Conservation (phyloP, 2,329 filamentous ascomycete species). For the Phaeoacremonium minimum region DNA sequence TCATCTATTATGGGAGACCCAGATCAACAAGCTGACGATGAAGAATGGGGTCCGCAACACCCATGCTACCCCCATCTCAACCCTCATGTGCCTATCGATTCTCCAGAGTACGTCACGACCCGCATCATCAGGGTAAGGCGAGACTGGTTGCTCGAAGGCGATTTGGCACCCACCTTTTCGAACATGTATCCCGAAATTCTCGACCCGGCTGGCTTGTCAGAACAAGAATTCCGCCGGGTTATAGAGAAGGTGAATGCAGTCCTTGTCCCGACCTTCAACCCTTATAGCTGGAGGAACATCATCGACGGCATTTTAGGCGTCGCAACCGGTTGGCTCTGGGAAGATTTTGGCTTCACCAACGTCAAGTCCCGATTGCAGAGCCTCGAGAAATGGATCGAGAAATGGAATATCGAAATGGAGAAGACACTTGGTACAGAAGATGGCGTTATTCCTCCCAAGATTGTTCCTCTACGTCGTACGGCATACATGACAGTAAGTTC, state of each 20-base stretch:
- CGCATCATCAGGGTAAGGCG: conserved; percentile 87
- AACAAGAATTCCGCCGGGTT: conserved; percentile 80
- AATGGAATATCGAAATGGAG: conserved; percentile 76
- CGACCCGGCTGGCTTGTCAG: conserved; percentile 74
- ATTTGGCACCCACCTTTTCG: conserved; percentile 87
- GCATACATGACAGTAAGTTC: conserved; percentile 78
- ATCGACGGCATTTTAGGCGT: conserved; percentile 76
- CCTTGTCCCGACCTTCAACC: conserved; percentile 73
- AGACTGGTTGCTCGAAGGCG: conserved; percentile 87
- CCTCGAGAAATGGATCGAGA: conserved; percentile 78
- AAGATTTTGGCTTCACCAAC: conserved; percentile 75
- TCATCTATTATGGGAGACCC: conserved; percentile 60
- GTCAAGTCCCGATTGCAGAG: conserved; percentile 67
- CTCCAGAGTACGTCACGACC: conserved; percentile 69
- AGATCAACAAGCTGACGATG: conserved; percentile 62
- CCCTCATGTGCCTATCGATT: conserved; percentile 78
- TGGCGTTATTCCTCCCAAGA: conserved; percentile 54
- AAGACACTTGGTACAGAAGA: conserved; percentile 48
- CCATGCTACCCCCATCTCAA: conserved; percentile 94
- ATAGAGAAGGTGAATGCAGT: conserved; percentile 79
- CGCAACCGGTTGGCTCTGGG: conserved; percentile 90
- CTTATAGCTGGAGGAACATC: conserved; percentile 71
- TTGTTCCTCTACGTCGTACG: conserved; percentile 75
- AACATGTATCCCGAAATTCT: conserved; percentile 96
- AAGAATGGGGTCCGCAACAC: conserved; percentile 89